Base-by-base conservation (phyloP, 176 grass and related monocot species). In the Aegilops speltoides region DNA sequence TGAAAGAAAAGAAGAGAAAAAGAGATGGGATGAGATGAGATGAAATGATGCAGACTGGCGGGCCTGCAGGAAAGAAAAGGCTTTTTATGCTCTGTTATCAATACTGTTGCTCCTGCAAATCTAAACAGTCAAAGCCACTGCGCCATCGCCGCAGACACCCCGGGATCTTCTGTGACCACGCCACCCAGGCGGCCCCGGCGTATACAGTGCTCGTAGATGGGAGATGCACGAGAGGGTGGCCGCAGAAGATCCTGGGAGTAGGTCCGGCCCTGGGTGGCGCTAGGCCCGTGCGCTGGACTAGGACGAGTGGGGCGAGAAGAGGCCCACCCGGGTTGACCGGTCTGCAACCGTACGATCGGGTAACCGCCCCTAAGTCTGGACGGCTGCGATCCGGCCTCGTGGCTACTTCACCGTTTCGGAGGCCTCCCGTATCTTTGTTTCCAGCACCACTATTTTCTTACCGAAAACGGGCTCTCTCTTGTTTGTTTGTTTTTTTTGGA, bases 51-150 rank as follows among this genome's bases (percentile, higher is more conserved):
- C 40, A 6, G 12, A 17, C 32, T 33, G 72, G 72, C 10, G 12
- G 10, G 54, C 31, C 10, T 23, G 14, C 26, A 12, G 61, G 10
- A 45, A 85, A 16, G 14, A 73, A 85, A 86, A 79, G 12, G 48
- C 48, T 28, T 71, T 86, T 40, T 13, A 32, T 36, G 43, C 75
- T 23, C 25, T 8, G 29, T 70, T 57, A 37, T 8, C 68, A 20
- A 54, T 10, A 70, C 17, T 82, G 65, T 82, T 48, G 43, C 34
- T 29, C 45, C 20, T 77, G 72, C 40, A 77, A 56, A 86, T 78
- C 45, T 46, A 37, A 52, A 86, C 84, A 68, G 46, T 79, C n/a
- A 62, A 48, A 34, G 33, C 25, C 32, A 28, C 34, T 48, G 36
- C 59, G 9, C 31, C 33, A 4, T 68, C 9, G 19, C 19, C 29